phyloP scores from a whole-genome alignment of 169 alveolate genomes.

The Theileria annulata region DNA sequence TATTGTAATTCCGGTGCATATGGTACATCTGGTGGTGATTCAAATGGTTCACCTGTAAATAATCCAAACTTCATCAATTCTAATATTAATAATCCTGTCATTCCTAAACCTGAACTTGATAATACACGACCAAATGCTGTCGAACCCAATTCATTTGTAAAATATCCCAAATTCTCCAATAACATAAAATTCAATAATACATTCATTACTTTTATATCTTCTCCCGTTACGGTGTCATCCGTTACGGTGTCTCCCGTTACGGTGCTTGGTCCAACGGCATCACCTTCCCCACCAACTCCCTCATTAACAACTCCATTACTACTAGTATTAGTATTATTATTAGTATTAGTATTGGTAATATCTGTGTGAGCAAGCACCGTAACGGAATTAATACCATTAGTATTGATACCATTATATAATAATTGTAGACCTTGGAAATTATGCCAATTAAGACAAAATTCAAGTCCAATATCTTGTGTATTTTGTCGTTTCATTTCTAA shows the following conservation, averaged over 20 bases:
- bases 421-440: slow-evolving; percentile 45
- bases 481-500: slow-evolving; percentile 67
- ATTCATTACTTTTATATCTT: slow-evolving; percentile 53
- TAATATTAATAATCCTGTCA: slow-evolving; percentile 60
- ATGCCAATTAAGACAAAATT: slow-evolving; percentile 73
- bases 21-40: slow-evolving; percentile 64
- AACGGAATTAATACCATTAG: no score
- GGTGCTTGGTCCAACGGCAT: no score
- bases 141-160: slow-evolving; percentile 72
- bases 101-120: slow-evolving; percentile 66
- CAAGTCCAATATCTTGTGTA: slow-evolving; percentile 43
- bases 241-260: not conserved
- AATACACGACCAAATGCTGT: slow-evolving; percentile 73
- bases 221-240: slow-evolving; percentile 14
- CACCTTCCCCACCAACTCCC: no score
- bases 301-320: not conserved
- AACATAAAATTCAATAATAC: slow-evolving; percentile 65
- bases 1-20: slow-evolving; percentile 59
- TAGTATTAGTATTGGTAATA: slow-evolving; percentile 13
- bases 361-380: slow-evolving; percentile 10
- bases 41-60: slow-evolving; percentile 70
- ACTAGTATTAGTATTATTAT: slow-evolving; percentile 24
- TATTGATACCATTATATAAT: slow-evolving; percentile 15
- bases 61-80: slow-evolving; percentile 75
- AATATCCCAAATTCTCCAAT: slow-evolving; percentile 73